Evolutionary conservation across 1,139 yeast genomes (phyloP), one percentile per base, ranked within the genome.

Genomic region (Debaryomyces nepalensis): DNA sequence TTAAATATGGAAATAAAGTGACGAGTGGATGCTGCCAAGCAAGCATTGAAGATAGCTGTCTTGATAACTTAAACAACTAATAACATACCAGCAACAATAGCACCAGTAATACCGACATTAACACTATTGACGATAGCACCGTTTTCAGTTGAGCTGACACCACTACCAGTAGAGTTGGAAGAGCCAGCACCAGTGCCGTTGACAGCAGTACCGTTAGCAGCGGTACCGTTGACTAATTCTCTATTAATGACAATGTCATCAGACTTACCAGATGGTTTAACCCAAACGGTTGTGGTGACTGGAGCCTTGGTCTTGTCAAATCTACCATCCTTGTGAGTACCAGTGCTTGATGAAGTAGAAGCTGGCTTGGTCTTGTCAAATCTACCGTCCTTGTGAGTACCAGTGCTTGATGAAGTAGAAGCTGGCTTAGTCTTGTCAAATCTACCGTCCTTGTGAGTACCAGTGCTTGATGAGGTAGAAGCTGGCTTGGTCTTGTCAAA

Each of bases 381-480:
- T 52, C 63, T 66, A 48, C 77, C 76, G 49, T 58, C 63, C 51
- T 57, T 72, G 65, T 73, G 77, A 43, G 80, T 75, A 46, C 78
- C 26, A 76, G 58, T 15, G 63, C 47, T 32, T 7, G 66, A 47
- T 5, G 68, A 46, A n/a, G 62, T 51, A 11, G 62, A 45, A 5
- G 71, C 53, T 6, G 54, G 50, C 53, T 58, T 57, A 52, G 72
- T 61, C 57, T 64, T 59, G 56, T 69, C 63, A 47, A 68, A 70
- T 51, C 61, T 64, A 47, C 75, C 75, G 46, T 57, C 60, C 50
- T 57, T 71, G 64, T 73, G 77, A 41, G 79, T 74, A 44, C 77
- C 77, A 24, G 75, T 58, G 18, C 63, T 48, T 27, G 64, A 45
- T 2, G 67, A 42, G 6, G 63, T 48, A 10, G 61, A 46, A 6